Evolutionary conservation across 2,329 filamentous ascomycete species (phyloP).

Genomic region (Penicillium crustosum): DNA sequence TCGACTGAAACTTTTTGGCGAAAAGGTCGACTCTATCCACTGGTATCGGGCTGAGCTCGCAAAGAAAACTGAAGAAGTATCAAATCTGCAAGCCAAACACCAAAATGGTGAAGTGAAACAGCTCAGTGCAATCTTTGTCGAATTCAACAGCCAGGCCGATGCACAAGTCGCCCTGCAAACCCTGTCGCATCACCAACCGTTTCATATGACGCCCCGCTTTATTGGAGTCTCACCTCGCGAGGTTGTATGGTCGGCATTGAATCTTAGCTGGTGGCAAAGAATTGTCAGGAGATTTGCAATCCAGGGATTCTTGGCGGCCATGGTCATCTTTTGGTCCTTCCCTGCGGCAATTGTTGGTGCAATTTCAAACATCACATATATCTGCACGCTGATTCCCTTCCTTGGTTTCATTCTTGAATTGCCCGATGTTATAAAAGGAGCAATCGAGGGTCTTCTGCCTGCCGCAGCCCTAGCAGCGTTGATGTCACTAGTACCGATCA

Average conservation of each 20-base stretch:
- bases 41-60: conserved; percentile 76
- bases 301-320: conserved; percentile 66
- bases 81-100: conserved; percentile 64
- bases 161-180: conserved; percentile 85
- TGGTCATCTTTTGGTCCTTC: conserved; percentile 85
- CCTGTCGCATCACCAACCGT: conserved; percentile 77
- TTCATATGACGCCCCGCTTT: conserved; percentile 85
- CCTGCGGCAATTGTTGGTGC: conserved; percentile 75
- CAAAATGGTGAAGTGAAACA: conserved; percentile 62
- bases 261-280: conserved; percentile 79
- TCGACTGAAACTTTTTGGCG: conserved; percentile 67
- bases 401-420: conserved; percentile 73
- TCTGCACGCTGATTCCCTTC: conserved; percentile 56
- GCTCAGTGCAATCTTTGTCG: conserved; percentile 79
- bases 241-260: conserved; percentile 83
- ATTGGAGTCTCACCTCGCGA: conserved; percentile 80
- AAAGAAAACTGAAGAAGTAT: conserved; percentile 68
- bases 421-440: conserved; percentile 68
- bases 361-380: conserved; percentile 79
- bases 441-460: conserved; percentile 81
- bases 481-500: conserved; percentile 80
- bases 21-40: conserved; percentile 87
- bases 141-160: conserved; percentile 77
- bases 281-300: conserved; percentile 70
- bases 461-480: conserved; percentile 75